Evolutionary conservation across 257 asterid species (phyloP), one percentile per base, ranked within the genome.

Genomic region (Jasminum sambac): DNA sequence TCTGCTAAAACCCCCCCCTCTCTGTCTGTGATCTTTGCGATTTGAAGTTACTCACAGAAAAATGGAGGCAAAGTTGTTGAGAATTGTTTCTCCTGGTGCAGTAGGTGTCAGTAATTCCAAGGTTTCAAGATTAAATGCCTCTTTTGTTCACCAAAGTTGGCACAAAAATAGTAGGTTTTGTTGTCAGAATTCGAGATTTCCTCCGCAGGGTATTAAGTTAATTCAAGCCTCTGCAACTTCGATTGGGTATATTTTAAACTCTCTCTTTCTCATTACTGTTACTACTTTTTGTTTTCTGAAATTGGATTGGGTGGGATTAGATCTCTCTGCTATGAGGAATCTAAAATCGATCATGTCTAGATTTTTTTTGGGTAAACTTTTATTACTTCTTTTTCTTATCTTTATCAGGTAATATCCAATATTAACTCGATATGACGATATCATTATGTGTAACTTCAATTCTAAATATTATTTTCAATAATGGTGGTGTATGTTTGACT

Each of bases 41-140:
- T 30, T 30, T 30, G 36, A 30, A 30, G 1, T n/a, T 66, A 5
- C 12, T 41, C 64, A 69, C 64, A 69, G 5, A 4, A 37, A 48
- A 76, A 88, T 90, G 97, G 97, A 85, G 75, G 76, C 85, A 37
- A 78, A 78, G 77, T 66, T 88, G 52, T 77, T 84, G 73, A 66
- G 77, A 61, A 66, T 87, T 65, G 61, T 80, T 16, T 76, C 89
- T 26, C 63, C 82, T 11, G 11, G 90, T 24, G 26, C 72, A 5
- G 26, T 62, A 43, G 64, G 34, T 68, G 72, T 80, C 24, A 17
- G 62, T 63, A 19, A 16, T 43, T 38, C 75, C 63, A 68, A 81
- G 58, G 61, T 72, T 61, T 67, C 79, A 11, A 80, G 73, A 63
- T 71, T 79, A 68, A 30, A 19, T 16, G 10, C 74, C 63, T 48